Percentiles rank a stretch among this genome's conserved stretches.
phyloP scores from a whole-genome alignment of 2,329 filamentous ascomycete species.

The Shiraia bambusicola region DNA sequence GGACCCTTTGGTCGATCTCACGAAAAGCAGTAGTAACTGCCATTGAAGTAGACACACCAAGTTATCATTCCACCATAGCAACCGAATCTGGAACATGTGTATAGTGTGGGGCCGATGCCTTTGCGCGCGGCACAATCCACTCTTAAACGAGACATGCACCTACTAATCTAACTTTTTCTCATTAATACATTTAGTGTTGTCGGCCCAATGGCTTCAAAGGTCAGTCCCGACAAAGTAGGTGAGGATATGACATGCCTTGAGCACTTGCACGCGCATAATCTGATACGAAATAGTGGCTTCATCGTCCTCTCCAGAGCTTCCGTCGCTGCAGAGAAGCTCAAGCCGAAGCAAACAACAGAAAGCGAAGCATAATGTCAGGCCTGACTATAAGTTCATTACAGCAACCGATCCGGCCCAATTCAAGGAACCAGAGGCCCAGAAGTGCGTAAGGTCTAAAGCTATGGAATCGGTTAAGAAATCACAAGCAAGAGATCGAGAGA shows the following conservation, averaged over 20 bases:
- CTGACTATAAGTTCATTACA: slow-evolving; percentile 35
- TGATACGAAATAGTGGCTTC: too few relatives aligned
- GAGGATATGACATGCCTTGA: background rate
- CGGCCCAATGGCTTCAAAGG: background rate
- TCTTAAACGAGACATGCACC: slow-evolving; percentile 7
- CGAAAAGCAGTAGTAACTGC: too few relatives aligned
- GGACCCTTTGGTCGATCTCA: too few relatives aligned
- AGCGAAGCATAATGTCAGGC: slow-evolving; percentile 28
- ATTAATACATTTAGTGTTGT: background rate
- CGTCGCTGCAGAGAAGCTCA: background rate
- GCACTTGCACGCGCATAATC: too few relatives aligned
- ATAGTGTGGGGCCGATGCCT: background rate
- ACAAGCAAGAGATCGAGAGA: slow-evolving; percentile 10
- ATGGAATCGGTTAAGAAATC: slow-evolving; percentile 36
- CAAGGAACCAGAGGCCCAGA: slow-evolving; percentile 27
- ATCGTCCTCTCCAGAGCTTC: background rate
- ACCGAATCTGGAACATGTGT: too few relatives aligned
- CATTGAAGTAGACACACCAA: too few relatives aligned
- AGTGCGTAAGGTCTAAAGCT: slow-evolving; percentile 37
- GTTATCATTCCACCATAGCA: too few relatives aligned
- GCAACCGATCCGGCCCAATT: slow-evolving; percentile 37
- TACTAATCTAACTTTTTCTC: background rate
- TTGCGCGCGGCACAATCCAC: background rate
- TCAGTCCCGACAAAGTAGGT: background rate
- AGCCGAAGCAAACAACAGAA: slow-evolving; percentile 12